Evolutionary conservation across 2,329 filamentous ascomycete genomes (phyloP), one percentile per base, ranked within the genome.

Genomic region (Amesomyces nigricolor): DNA sequence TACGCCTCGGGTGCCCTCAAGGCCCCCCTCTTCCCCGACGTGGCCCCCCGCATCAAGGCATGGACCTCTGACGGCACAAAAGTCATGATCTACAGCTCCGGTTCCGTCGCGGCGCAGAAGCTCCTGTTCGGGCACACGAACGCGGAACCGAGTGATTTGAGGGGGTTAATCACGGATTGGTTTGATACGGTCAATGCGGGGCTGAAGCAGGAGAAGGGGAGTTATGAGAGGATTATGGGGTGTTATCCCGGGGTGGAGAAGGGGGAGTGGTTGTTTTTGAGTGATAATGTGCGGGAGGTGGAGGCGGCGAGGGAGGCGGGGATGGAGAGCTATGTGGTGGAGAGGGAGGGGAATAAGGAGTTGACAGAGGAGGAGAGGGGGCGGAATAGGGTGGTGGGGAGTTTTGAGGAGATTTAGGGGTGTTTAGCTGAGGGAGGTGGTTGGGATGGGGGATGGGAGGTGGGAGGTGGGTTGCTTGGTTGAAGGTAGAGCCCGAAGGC

Each of bases 101-200:
- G 89, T 32, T 91, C 87, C 19, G 86, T 92, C 5, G 78, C 85
- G 17, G 89, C 89, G 13, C 89, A 94, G 75, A 89, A 90, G 72
- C 75, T 92, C 58, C 78, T 92, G 60, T 92, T 92, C 71, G 76
- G 78, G 58, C 82, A 91, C 66, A 85, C 82, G 42, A 74, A 80
- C 59, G 76, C 79, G 7, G 71, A 78, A 57, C 76, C 77, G 16
- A 73, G 77, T n/a, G 82, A 89, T 67, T 68, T 88, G 64, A 80
- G 76, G 3, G 72, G 72, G 1, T 68, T 81, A 54, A 78, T 90
- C 56, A 75, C 74, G 44, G 85, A 78, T 62, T 89, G 83, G 77
- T 92, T 89, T 67, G 89, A 94, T 69, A 92, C 88, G 3, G 81
- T 88, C 56, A 92, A 89, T 68, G 88, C 89, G 32, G 89, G 89